Evolutionary conservation across 495 filamentous ascomycete species (phyloP), one percentile per base, ranked within the genome.

Genomic region (Penicillium turbatum): DNA sequence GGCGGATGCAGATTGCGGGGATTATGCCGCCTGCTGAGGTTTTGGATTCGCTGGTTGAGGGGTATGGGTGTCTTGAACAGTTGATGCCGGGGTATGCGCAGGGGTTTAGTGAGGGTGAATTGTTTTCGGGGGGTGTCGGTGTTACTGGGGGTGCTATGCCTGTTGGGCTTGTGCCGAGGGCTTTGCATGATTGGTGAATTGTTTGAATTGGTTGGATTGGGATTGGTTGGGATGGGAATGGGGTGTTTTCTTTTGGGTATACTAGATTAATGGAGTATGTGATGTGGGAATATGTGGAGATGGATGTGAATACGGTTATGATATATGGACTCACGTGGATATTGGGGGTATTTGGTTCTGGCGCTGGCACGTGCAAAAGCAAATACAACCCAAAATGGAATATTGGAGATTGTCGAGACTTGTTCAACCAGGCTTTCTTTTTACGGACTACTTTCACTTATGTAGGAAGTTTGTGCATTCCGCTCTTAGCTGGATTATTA

Each of bases 131-230:
- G 36, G 15, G 50, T 3, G 51, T 54, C 10, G 53, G 53, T 11
- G 59, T 61, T 11, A 56, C 45, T 12, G 64, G 64, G 38, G 64
- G 64, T 6, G 62, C 64, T 29, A 62, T 67, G 64, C 64, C 64
- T 19, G 38, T 67, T 7, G 48, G 59, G 19, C 49, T 65, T 32
- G 64, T 67, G n/a, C 59, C 64, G 16, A 54, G 64, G 49, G 62
- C 62, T 16, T 41, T 67, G 16, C 64, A 67, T 53, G 64, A 67
- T 53, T 62, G 54, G 35, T 67, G 27, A 62, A n/a, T n/a, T n/a
- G n/a, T n/a, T 48, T 24, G 2, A 10, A 10, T 19, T 34, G 16
- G 13, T 31, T 10, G 21, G 36, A 12, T 36, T 29, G 16, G 29
- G 35, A 8, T 17, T 35, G 51, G 29, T 15, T 42, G 8, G 37